Base-by-base conservation (phyloP, 1,284 basidiomycete species). In the Anthracocystis walkeri region DNA sequence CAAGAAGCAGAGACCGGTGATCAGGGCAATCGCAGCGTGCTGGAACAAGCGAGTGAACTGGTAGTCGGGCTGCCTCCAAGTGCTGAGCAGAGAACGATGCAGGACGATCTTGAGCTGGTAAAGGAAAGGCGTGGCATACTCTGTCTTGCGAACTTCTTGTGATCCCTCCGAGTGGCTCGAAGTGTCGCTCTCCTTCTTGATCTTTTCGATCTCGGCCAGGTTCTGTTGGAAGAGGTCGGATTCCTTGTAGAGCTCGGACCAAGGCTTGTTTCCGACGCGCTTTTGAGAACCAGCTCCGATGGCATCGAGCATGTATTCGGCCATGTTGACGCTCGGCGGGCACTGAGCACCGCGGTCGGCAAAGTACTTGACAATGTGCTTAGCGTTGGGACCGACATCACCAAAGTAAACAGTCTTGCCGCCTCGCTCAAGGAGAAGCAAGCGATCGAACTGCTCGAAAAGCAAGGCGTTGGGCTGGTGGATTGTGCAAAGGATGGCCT, bases 161-260 rank as follows among this genome's bases (percentile, higher is more conserved):
- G 27, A 44, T 21, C 27, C 50, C 6, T 58, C 8, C n/a, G 46
- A 27, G 14, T 18, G 18, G 8, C 51, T 16, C 50, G 62, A 61
- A 35, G 45, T 10, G 25, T 49, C 45, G 41, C 51, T 59, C 51
- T 68, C 58, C 25, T 29, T 35, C 75, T 58, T 75, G 61, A 64
- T 69, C 42, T 49, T 61, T 27, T 54, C 64, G 38, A 65, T 60
- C 57, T 61, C 59, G n/a, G 35, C 51, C 50, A 67, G 48, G 50
- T 57, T 71, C 11, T 52, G 42, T 44, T 59, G 42, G 45, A 62
- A 59, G n/a, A 54, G 75, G 16, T 61, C 56, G 4, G 58, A 62
- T n/a, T 74, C 68, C 42, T 31, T 52, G 59, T 58, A 69, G 84
- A 93, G 87, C 73, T 92, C 89, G 67, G 90, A 90, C 92, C 92